Evolutionary conservation across 129 eudicot species (phyloP).

Genomic region (Tagetes erecta): DNA sequence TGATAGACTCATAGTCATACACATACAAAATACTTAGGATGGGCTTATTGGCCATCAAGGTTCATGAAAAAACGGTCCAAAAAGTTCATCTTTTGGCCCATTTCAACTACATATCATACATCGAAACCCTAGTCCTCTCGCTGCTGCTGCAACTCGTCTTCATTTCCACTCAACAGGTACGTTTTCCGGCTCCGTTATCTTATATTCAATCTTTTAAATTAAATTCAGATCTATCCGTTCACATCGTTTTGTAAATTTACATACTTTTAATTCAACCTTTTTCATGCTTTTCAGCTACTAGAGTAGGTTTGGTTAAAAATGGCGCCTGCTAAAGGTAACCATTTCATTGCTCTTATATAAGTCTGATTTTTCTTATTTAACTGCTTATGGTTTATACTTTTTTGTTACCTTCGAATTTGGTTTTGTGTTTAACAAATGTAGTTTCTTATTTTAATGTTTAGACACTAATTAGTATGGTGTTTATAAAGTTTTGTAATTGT

Average conservation of each 20-base stretch:
- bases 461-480: too few relatives aligned
- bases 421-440: neutral
- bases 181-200: neutral
- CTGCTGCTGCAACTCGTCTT: neutral
- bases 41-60: neutral
- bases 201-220: neutral
- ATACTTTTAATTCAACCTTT: neutral
- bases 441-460: neutral
- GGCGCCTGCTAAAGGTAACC: conserved; percentile 24
- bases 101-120: neutral
- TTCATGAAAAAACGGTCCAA: neutral
- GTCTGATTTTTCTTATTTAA: neutral
- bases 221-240: neutral
- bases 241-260: neutral
- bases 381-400: neutral
- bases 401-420: neutral
- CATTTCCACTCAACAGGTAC: conserved; percentile 12
- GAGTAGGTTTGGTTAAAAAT: conserved; percentile 21
- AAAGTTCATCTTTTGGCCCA: neutral
- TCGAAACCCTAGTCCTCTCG: conserved; percentile 22
- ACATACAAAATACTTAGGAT: too few relatives aligned
- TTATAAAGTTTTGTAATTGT: too few relatives aligned
- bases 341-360: neutral
- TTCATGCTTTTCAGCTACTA: conserved; percentile 18
- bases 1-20: too few relatives aligned